These are phyloP conservation scores for Lolium rigidum DNA, from an alignment of 176 grass and related monocot species.

Conservation along the genomic window DNA sequence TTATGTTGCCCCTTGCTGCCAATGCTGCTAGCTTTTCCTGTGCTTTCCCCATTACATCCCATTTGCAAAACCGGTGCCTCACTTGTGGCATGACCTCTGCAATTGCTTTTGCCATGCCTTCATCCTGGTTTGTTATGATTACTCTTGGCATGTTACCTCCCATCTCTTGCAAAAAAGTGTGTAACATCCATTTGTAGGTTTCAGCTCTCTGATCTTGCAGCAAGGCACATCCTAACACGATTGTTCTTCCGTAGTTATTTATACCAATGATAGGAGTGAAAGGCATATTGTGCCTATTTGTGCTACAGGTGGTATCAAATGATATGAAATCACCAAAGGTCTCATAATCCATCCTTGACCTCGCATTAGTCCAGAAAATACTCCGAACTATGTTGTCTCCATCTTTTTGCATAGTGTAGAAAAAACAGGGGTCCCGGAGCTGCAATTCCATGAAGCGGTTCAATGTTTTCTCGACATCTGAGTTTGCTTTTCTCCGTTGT, in stretches of 20 bases:
- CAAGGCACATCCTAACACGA: slow-evolving; percentile 37
- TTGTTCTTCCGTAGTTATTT: slow-evolving; percentile 31
- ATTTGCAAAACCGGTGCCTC: slow-evolving; percentile 28
- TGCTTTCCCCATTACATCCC: slow-evolving; percentile 34
- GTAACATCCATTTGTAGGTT: slow-evolving; percentile 43
- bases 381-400: slow-evolving; percentile 20
- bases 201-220: slow-evolving; percentile 10
- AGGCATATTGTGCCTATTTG: slow-evolving; percentile 34
- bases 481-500: slow-evolving; percentile 11
- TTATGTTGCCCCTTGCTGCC: not conserved
- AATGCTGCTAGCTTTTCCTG: slow-evolving; percentile 13
- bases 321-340: slow-evolving; percentile 30
- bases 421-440: not conserved
- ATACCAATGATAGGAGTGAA: slow-evolving; percentile 40
- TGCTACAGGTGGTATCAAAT: slow-evolving; percentile 21
- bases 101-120: slow-evolving; percentile 31
- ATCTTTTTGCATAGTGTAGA: slow-evolving; percentile 13
- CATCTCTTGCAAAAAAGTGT: slow-evolving; percentile 38
- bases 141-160: slow-evolving; percentile 30
- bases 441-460: not conserved
- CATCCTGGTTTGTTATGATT: slow-evolving; percentile 38
- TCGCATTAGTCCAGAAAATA: slow-evolving; percentile 36
- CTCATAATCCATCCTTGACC: slow-evolving; percentile 21
- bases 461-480: slow-evolving; percentile 30
- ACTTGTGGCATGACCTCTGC: slow-evolving; percentile 24